Evolutionary conservation across 495 filamentous ascomycete species (phyloP), one percentile per base, ranked within the genome.

Genomic region (Penicillium maclennaniae): DNA sequence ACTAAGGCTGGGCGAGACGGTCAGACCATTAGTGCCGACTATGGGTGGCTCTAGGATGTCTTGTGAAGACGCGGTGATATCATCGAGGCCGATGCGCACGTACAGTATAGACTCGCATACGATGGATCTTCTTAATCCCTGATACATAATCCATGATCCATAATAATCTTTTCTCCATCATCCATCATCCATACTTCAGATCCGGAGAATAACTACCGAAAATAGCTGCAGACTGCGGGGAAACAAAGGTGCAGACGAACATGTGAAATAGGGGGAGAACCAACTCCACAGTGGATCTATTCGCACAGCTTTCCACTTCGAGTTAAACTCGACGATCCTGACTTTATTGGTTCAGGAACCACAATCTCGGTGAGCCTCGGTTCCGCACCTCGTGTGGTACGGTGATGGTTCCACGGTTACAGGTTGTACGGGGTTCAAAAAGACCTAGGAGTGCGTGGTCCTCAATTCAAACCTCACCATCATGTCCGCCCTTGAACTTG

Each of bases 401-500:
- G 34, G n/a, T 37, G 34, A 37, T n/a, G n/a, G n/a, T n/a, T n/a
- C n/a, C n/a, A n/a, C n/a, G n/a, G n/a, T n/a, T n/a, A n/a, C n/a
- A n/a, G n/a, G n/a, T n/a, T 37, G 10, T 12, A 1, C 2, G 23
- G 23, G 23, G 2, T 23, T 23, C 2, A 23, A 23, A 23, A 23
- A 23, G 23, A 23, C 23, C 34, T 37, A 3, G 9, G 34, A 37
- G 15, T 7, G 19, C 38, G 19, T 40, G 4, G 31, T 40, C 38
- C 15, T 47, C 44, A 17, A 36, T n/a, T 14, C 44, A 31, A 31
- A 16, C 28, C 27, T 15, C 10, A 25, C 44, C 47, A 55, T 43
- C 28, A 69, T 69, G 67, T 59, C 66, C 43, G 54, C 26, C 48
- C 60, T 69, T 31, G 49, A 65, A 14, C 47, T 68, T 27, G 8